A percentile compares a stretch with the other conserved stretches of the same genome.
phyloP scores from a whole-genome alignment of 2,329 filamentous ascomycete species.

The Fusarium albosuccineum region DNA sequence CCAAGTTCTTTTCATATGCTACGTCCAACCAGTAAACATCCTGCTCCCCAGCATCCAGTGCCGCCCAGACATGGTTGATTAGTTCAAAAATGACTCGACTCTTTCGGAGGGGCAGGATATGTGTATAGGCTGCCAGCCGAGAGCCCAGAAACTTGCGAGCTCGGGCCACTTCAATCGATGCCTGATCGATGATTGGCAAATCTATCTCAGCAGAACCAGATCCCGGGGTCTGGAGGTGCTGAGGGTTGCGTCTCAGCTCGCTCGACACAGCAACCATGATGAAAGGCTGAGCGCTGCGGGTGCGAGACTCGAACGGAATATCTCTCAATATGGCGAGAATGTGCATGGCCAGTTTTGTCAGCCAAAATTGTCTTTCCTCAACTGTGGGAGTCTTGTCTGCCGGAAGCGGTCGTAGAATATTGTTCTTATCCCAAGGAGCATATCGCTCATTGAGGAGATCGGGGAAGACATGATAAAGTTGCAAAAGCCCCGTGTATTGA shows the following conservation, averaged over 20 bases:
- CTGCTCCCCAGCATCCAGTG: conserved; percentile 23
- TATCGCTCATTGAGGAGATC: conserved; percentile 38
- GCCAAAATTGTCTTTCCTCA: conserved; percentile 29
- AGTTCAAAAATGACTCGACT: conserved; percentile 21
- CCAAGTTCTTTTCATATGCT: conserved; percentile 20
- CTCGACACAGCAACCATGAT: conserved; percentile 26
- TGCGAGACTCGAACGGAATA: conserved; percentile 15
- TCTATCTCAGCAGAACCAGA: too few species aligned
- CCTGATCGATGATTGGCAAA: background rate
- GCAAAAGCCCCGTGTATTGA: conserved; percentile 29
- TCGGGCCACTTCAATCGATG: conserved; percentile 20
- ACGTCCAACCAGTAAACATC: conserved; percentile 40
- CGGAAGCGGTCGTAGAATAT: conserved; percentile 9
- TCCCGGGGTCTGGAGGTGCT: background rate
- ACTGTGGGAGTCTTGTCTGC: conserved; percentile 9
- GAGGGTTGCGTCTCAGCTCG: conserved; percentile 19
- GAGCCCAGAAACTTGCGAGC: conserved; percentile 28
- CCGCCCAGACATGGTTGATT: conserved; percentile 24
- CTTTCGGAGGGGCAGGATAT: conserved; percentile 26
- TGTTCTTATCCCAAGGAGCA: conserved; percentile 23
- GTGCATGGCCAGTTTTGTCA: conserved; percentile 35
- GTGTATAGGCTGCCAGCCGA: conserved; percentile 22
- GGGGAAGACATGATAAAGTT: conserved; percentile 43
- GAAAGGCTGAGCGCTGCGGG: conserved; percentile 10
- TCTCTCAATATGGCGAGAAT: conserved; percentile 28